Base-by-base conservation (phyloP, 1,139 yeast species). In the Sugiyamaella castrensis region DNA sequence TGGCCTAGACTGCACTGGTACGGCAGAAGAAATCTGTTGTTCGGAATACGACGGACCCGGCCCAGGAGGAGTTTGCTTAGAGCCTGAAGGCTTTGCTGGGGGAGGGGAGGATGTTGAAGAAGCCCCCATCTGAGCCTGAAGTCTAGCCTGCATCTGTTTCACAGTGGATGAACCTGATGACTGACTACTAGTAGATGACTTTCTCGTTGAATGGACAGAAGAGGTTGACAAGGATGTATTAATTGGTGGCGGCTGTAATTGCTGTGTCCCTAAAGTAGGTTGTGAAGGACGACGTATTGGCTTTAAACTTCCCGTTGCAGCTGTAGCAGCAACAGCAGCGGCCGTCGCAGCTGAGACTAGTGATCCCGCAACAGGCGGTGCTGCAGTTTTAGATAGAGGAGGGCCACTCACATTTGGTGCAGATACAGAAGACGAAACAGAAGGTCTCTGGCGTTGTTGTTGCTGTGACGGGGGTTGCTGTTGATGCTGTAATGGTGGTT, bases 401-500 rank as follows among this genome's bases (percentile, higher is more conserved):
- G 24, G 24, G 5, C 24, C 24, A 19, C 24, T 19, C 24, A 3
- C 24, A 19, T 5, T 19, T 19, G 24, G 5, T 19, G 24, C 5
- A 4, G 24, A 19, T 3, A 19, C 24, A 19, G 24, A 19, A 19
- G 24, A 19, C 5, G 24, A 19, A 19, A 19, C 24, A 19, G 24
- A 19, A 19, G 24, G 24, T 19, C 24, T 19, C 24, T 19, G 37
- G 7, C 16, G 38, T 11, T 19, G 32, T 31, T 28, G 26, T 19
- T 28, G 38, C 38, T 4, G 5, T 19, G 24, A 5, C 5, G 24
- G 11, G 8, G 11, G 12, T 40, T 40, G 44, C 39, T 15, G 44
- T 8, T 29, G 15, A 50, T 38, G 29, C 49, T 53, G 19, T 50
- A 47, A 12, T 39, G 50, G 5, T 43, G 43, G 39, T 50, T 53